Evolutionary conservation across 2,329 filamentous ascomycete genomes (phyloP).

Genomic region (Trichoderma asperellum): DNA sequence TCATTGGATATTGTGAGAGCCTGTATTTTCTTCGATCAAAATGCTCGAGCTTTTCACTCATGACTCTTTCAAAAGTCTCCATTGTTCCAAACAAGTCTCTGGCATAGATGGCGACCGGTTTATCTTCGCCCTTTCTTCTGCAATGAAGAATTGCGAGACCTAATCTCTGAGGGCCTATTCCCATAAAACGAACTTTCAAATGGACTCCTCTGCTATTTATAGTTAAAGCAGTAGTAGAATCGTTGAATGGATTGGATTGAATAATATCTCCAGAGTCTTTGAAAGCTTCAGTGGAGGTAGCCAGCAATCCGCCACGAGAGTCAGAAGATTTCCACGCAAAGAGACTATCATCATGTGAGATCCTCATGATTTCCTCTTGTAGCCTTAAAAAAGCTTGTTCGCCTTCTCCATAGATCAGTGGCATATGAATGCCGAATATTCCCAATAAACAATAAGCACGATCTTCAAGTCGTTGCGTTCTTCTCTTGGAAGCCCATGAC

Average conservation of each 20-base stretch:
- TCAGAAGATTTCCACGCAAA: slow-evolving; percentile 15
- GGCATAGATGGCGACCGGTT: slow-evolving; percentile 8
- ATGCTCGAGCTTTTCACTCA: not conserved
- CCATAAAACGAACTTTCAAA: not conserved
- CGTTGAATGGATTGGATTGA: not conserved
- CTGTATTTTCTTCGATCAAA: not conserved
- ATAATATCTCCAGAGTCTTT: not conserved
- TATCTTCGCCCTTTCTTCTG: not conserved
- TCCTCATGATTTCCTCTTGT: slow-evolving; percentile 14
- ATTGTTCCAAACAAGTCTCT: slow-evolving; percentile 5
- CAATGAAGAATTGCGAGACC: slow-evolving; percentile 15
- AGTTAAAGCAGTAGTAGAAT: not conserved
- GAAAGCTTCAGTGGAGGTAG: slow-evolving; percentile 15
- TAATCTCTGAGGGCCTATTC: not conserved
- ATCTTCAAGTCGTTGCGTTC: slow-evolving; percentile 37
- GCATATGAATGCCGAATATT: slow-evolving; percentile 40
- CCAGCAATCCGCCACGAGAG: not conserved
- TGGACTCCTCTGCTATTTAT: slow-evolving; percentile 11
- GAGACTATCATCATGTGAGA: slow-evolving; percentile 8
- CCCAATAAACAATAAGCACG: slow-evolving; percentile 39
- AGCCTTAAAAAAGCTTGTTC: slow-evolving; percentile 34
- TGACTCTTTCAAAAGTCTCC: slow-evolving; percentile 18
- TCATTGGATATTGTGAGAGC: slow-evolving; percentile 7
- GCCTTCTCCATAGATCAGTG: slow-evolving; percentile 39
- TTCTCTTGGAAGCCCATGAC: slow-evolving; percentile 36